Percentiles rank a stretch among this genome's conserved stretches.
These are phyloP conservation scores for Mortierella antarctica DNA, from an alignment of 192 early-diverging fungal species.

Conservation along the genomic window DNA sequence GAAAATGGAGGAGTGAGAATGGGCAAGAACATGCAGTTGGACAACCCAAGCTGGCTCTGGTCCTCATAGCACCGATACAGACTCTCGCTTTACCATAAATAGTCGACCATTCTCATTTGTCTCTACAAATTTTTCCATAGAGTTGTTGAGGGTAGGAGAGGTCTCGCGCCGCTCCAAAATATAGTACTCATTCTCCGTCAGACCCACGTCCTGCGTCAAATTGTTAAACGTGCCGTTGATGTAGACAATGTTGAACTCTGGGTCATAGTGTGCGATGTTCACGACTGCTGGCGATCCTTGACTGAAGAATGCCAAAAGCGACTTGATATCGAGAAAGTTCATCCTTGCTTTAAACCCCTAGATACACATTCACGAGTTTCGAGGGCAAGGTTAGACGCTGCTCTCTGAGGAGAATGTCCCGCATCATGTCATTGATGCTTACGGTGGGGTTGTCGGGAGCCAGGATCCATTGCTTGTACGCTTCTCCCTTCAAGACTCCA, in stretches of 20 bases:
- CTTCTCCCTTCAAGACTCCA: conserved; percentile 3
- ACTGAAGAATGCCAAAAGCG: conserved; percentile 4
- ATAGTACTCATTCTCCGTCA: conserved; percentile 15
- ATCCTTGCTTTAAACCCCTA: conserved; percentile 27
- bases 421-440: background rate
- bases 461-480: conserved; percentile 28
- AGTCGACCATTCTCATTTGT: conserved; percentile 21
- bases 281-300: conserved; percentile 22
- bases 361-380: background rate
- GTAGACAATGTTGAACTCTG: conserved; percentile 19
- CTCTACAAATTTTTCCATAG: conserved; percentile 33
- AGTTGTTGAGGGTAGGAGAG: conserved; percentile 16
- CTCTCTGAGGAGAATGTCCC: too few species aligned
- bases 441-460: conserved; percentile 13
- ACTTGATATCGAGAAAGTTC: conserved; percentile 26
- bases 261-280: conserved; percentile 6
- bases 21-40: background rate
- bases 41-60: background rate
- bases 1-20: background rate
- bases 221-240: conserved; percentile 22
- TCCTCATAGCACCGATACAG: background rate
- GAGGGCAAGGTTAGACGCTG: background rate
- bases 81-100: conserved; percentile 23
- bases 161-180: conserved; percentile 36
- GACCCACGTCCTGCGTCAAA: conserved; percentile 14